phyloP scores from a whole-genome alignment of 164 flowering plant genomes.

The Platanus orientalis region DNA sequence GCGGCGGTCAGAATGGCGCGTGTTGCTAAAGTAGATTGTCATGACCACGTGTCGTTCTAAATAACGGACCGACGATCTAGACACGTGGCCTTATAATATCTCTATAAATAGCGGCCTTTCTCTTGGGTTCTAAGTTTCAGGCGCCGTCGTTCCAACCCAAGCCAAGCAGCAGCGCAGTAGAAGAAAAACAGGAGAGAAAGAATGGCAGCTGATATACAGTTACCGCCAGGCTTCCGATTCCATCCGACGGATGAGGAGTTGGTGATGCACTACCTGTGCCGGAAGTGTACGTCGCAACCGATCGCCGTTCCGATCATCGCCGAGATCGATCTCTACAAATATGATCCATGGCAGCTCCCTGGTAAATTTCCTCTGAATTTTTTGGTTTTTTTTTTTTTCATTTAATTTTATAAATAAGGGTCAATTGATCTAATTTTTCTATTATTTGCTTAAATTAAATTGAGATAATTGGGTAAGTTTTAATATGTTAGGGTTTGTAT shows the following conservation, averaged over 20 bases:
- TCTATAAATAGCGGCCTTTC: slow-evolving; percentile 35
- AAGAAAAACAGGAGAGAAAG: background rate
- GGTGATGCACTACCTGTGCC: slow-evolving; percentile 49
- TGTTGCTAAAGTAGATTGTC: slow-evolving; percentile 10
- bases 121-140: slow-evolving; percentile 40
- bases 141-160: slow-evolving; percentile 12
- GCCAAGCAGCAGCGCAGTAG: background rate
- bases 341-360: slow-evolving; percentile 33
- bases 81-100: slow-evolving; percentile 32
- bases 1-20: slow-evolving; percentile 7
- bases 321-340: slow-evolving; percentile 67
- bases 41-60: slow-evolving; percentile 37
- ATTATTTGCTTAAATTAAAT: no score
- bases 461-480: background rate
- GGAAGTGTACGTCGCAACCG: slow-evolving; percentile 38
- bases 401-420: background rate
- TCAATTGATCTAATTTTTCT: no score
- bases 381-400: background rate
- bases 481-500: background rate
- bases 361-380: background rate
- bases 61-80: slow-evolving; percentile 9
- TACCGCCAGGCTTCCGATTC: slow-evolving; percentile 68
- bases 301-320: slow-evolving; percentile 58
- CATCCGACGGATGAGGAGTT: slow-evolving; percentile 76
- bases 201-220: slow-evolving; percentile 16